phyloP scores from a whole-genome alignment of 768 basidiomycete genomes.

The Hypholoma fasciculare region DNA sequence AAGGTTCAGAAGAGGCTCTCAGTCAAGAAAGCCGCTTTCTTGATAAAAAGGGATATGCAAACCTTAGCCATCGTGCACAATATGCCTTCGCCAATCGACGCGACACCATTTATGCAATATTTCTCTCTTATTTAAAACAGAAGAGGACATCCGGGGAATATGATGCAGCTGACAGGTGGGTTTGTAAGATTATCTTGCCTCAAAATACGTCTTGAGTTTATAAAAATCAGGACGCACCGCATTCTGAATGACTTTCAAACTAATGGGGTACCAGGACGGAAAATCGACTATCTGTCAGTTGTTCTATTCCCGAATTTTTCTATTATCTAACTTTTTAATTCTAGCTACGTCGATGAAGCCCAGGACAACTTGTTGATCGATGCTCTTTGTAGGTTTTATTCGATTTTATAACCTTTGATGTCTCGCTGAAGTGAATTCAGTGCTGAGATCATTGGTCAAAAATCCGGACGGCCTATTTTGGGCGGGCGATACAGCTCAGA shows the following conservation, averaged over 20 bases:
- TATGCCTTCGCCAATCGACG: conserved; percentile 55
- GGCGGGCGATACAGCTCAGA: conserved; percentile 82
- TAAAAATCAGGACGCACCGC: neutral
- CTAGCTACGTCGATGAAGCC: conserved; percentile 71
- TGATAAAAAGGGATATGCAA: conserved; percentile 41
- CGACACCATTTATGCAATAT: conserved; percentile 50
- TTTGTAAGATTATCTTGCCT: neutral
- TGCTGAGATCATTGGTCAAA: conserved; percentile 59
- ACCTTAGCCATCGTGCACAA: conserved; percentile 51
- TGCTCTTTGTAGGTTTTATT: conserved; percentile 43
- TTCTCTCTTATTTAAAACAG: conserved; percentile 46
- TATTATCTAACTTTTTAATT: neutral
- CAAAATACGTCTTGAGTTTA: too few species aligned
- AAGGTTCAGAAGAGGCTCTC: conserved; percentile 63
- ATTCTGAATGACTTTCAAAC: neutral
- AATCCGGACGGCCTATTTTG: conserved; percentile 73
- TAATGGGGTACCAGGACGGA: conserved; percentile 35
- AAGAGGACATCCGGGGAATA: conserved; percentile 43
- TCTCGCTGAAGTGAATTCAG: conserved; percentile 28
- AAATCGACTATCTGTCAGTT: conserved; percentile 57
- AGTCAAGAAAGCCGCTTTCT: conserved; percentile 36
- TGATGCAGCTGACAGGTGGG: conserved; percentile 67
- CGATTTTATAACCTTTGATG: neutral
- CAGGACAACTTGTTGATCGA: conserved; percentile 75
- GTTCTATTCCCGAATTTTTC: neutral